Evolutionary conservation across 192 early-diverging fungal species (phyloP).

Genomic region (Entomortierella lignicola): DNA sequence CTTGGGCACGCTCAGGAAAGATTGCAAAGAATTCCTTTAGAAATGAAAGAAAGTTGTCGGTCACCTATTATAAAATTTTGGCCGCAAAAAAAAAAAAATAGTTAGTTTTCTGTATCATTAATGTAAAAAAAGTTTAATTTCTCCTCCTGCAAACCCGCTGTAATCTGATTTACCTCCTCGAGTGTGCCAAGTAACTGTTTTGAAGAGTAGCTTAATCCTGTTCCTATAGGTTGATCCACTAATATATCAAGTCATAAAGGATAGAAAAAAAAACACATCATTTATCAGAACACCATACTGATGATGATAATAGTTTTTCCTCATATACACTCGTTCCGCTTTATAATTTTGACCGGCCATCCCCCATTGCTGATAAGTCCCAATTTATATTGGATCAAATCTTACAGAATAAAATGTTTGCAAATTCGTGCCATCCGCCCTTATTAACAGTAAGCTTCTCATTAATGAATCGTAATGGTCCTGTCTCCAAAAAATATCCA

Average conservation of each 20-base stretch:
- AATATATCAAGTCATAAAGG: constrained; percentile 4
- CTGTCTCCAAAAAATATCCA: constrained; percentile 72
- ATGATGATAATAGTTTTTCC: too few relatives aligned
- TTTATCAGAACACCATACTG: too few relatives aligned
- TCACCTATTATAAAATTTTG: constrained; percentile 30
- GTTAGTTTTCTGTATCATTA: not conserved
- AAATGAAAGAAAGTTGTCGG: constrained; percentile 59
- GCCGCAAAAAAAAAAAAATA: not conserved
- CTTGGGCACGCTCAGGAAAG: constrained; percentile 59
- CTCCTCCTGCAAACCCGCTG: too few relatives aligned
- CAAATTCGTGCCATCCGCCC: constrained; percentile 70
- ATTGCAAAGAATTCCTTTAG: constrained; percentile 60
- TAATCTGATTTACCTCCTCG: constrained; percentile 54
- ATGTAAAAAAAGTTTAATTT: too few relatives aligned
- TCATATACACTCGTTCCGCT: too few relatives aligned
- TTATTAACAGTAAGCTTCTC: constrained; percentile 52
- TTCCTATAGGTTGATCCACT: constrained; percentile 76
- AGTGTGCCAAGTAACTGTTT: constrained; percentile 52
- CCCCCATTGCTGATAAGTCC: too few relatives aligned
- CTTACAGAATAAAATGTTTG: constrained; percentile 68
- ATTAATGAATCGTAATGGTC: constrained; percentile 62
- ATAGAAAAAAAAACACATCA: not conserved
- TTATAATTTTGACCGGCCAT: too few relatives aligned
- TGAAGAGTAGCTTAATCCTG: constrained; percentile 67
- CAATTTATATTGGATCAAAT: too few relatives aligned